A percentile compares a stretch with the other conserved stretches of the same genome.
Conservation (phyloP, 176 grass and related monocot species). For the Triticum turgidum region DNA sequence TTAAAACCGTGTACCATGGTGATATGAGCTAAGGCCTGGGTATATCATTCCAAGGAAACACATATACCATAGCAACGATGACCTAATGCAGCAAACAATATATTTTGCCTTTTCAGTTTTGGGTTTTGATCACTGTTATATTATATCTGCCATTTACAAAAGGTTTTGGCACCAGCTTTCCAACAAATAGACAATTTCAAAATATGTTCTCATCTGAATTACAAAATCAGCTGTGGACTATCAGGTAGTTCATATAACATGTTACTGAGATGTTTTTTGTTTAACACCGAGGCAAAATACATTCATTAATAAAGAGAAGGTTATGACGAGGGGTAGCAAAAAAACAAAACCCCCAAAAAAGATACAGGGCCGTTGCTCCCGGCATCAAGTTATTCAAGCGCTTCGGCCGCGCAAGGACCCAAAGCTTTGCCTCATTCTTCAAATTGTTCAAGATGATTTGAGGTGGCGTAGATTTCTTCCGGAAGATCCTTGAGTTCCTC, state of each 20-base stretch:
- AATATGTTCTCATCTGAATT: not conserved
- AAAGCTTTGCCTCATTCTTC: too few relatives aligned
- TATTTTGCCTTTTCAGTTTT: not conserved
- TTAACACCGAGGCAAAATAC: too few relatives aligned
- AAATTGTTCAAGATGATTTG: too few relatives aligned
- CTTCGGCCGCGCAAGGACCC: too few relatives aligned
- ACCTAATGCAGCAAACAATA: not conserved
- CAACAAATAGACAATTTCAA: conserved; percentile 6
- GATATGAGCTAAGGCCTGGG: not conserved
- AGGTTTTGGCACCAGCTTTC: not conserved
- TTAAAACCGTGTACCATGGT: not conserved
- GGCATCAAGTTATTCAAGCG: too few relatives aligned
- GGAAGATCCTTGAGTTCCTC: too few relatives aligned
- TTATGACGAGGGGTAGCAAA: too few relatives aligned
- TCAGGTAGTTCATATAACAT: not conserved
- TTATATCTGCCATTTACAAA: not conserved
- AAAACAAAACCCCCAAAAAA: too few relatives aligned
- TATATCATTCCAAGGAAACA: not conserved
- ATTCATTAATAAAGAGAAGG: too few relatives aligned
- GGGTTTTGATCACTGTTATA: not conserved
- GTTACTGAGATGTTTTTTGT: not conserved
- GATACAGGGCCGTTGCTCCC: too few relatives aligned
- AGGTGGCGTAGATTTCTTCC: too few relatives aligned
- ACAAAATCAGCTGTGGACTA: not conserved
- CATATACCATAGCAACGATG: not conserved